Base-by-base conservation (phyloP, 192 early-diverging fungal genomes). In the Coemansia sp. region DNA sequence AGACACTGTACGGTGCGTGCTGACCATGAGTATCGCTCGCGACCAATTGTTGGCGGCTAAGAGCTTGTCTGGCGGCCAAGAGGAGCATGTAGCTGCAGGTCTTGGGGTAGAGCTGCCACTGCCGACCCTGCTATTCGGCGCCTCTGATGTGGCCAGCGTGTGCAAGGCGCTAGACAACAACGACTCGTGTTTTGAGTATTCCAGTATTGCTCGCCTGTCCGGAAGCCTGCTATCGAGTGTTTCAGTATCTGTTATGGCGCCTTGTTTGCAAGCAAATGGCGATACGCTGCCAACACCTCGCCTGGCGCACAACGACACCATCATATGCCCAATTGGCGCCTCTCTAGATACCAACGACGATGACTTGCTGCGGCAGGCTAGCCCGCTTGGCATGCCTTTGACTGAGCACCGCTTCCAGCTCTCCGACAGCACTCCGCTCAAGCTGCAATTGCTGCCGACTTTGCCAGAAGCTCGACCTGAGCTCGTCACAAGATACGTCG, bases 111-210 rank as follows among this genome's bases (percentile, higher is more conserved):
- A 34, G 53, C n/a, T 56, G 53, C 6, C 53, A 2, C 31, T 56
- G 16, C 53, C 53, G 14, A 34, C 53, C 13, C n/a, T 34, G 33
- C 6, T 56, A 13, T 56, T 56, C 18, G n/a, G 53, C 18, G 13
- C 53, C 3, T 56, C 53, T n/a, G 53, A 56, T 34, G 53, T 56
- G 16, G 53, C 53, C 16, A 56, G 28, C 53, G 53, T 34, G 9
- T 34, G 33, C 33, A 34, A 56, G 33, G 53, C 53, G 9, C 33
- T 56, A 28, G 53, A 24, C 9, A 9, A 14, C 3, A 31, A 56
- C 53, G 33, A 56, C 33, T 56, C n/a, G 31, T 28, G 16, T 6
- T 34, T 28, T n/a, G 53, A 34, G 28, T 56, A 31, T 16, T 31
- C 33, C 28, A 56, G 53, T 31, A 34, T 56, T 33, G 24, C 31